A percentile compares a stretch with the other conserved stretches of the same genome.
These are phyloP conservation scores for Blastocystis hominis DNA, from an alignment of 352 stramenopile genomes.

Conservation along the genomic window DNA sequence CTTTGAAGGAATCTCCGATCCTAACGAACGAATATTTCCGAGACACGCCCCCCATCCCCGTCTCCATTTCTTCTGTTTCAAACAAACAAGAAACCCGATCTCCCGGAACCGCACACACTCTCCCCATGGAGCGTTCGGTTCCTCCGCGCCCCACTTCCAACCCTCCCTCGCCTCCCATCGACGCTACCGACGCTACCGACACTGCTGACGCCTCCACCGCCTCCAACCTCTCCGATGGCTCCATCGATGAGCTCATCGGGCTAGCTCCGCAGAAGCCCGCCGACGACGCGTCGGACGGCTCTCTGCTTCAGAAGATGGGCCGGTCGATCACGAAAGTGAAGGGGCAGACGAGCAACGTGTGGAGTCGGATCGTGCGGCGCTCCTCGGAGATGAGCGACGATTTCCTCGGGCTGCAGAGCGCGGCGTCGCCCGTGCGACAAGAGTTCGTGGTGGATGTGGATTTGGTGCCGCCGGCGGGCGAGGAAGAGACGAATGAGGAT, in stretches of 20 bases:
- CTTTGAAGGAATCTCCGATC: background rate
- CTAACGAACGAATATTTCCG: background rate
- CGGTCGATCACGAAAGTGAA: conserved; percentile 19
- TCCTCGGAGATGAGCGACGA: background rate
- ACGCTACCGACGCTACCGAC: background rate
- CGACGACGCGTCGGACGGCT: background rate
- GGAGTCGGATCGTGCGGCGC: background rate
- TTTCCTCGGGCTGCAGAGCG: background rate
- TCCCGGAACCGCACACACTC: background rate
- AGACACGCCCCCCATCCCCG: background rate
- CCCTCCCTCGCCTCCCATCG: background rate
- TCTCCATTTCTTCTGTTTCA: background rate
- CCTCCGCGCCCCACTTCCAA: background rate
- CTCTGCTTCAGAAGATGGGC: conserved; percentile 10
- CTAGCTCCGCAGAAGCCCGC: background rate
- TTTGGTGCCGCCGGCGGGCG: background rate
- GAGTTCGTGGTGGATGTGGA: background rate
- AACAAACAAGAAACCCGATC: background rate
- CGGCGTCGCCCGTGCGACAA: background rate
- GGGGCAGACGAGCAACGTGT: background rate
- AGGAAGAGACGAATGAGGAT: background rate
- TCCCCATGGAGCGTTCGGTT: background rate
- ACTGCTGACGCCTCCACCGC: background rate
- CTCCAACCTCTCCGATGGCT: background rate
- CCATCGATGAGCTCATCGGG: conserved; percentile 21